A percentile compares a stretch with the other conserved stretches of the same genome.
These are phyloP conservation scores for Citrullus amarus DNA, from an alignment of 306 rosid genomes.

Conservation along the genomic window DNA sequence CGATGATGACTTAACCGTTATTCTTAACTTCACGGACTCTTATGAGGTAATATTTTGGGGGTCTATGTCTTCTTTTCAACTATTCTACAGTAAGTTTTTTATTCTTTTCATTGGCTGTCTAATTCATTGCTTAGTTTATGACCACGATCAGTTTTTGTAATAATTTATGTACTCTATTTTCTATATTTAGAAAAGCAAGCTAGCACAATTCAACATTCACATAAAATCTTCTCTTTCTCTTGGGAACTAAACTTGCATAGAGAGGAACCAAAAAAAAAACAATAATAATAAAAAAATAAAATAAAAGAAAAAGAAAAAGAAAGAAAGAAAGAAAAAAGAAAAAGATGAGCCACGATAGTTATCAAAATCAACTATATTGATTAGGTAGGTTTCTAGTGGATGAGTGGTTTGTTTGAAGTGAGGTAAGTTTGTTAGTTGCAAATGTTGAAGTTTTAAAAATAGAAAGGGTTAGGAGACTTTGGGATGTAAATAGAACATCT, in stretches of 20 bases:
- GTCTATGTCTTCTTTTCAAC: neutral
- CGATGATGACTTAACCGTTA: conserved; percentile 51
- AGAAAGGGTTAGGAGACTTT: neutral
- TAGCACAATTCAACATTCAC: neutral
- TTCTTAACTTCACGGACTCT: conserved; percentile 65
- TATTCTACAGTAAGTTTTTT: neutral
- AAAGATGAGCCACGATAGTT: neutral
- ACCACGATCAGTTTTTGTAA: neutral
- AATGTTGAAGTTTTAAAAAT: neutral
- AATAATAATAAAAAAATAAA: neutral
- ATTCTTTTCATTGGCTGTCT: neutral
- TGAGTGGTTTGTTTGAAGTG: neutral
- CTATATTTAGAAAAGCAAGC: neutral
- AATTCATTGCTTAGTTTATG: neutral
- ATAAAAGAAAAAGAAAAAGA: no score
- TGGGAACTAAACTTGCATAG: neutral
- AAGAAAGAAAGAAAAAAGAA: no score
- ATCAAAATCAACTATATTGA: neutral
- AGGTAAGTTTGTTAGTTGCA: neutral
- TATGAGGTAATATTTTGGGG: conserved; percentile 44
- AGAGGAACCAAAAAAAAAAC: neutral
- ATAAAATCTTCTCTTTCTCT: neutral
- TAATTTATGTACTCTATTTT: neutral
- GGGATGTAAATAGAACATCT: neutral
- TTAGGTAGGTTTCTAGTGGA: neutral